Conservation (phyloP, 371 early-diverging fungal species). For the Syncephalis plumigaleata region DNA sequence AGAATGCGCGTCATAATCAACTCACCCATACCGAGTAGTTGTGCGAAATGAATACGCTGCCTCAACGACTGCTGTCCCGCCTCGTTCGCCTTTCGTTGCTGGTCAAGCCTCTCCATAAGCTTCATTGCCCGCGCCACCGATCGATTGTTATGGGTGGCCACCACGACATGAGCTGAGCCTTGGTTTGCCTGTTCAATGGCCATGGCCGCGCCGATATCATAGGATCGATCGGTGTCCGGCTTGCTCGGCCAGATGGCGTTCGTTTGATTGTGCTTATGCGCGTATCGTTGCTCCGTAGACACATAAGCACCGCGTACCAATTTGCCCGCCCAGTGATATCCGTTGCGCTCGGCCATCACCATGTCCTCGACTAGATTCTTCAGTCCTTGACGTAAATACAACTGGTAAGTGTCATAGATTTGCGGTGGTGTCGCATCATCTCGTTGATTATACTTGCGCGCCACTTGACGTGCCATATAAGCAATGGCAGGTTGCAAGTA, state of each 20-base stretch:
- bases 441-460: conserved; percentile 40
- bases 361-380: conserved; percentile 49
- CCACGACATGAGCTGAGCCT: conserved; percentile 50
- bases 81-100: conserved; percentile 33
- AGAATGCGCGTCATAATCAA: conserved; percentile 58
- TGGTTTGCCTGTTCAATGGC: conserved; percentile 5
- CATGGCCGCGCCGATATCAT: conserved; percentile 60
- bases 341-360: conserved; percentile 40
- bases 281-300: conserved; percentile 71
- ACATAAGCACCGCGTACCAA: conserved; percentile 92
- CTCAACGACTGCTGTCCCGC: conserved; percentile 11
- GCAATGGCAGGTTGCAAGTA: conserved; percentile 89
- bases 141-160: conserved; percentile 85
- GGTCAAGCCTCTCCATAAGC: conserved; percentile 37
- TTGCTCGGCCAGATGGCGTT: conserved; percentile 73
- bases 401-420: conserved; percentile 88
- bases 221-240: conserved; percentile 68
- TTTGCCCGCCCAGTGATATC: conserved; percentile 73
- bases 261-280: conserved; percentile 37
- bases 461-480: conserved; percentile 50
- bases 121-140: conserved; percentile 48
- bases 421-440: conserved; percentile 27
- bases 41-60: conserved; percentile 58
- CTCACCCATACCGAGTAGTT: conserved; percentile 83
- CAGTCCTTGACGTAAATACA: conserved; percentile 70